Conservation (phyloP, 2,329 filamentous ascomycete species). For the Aspergillus ochraceus region DNA sequence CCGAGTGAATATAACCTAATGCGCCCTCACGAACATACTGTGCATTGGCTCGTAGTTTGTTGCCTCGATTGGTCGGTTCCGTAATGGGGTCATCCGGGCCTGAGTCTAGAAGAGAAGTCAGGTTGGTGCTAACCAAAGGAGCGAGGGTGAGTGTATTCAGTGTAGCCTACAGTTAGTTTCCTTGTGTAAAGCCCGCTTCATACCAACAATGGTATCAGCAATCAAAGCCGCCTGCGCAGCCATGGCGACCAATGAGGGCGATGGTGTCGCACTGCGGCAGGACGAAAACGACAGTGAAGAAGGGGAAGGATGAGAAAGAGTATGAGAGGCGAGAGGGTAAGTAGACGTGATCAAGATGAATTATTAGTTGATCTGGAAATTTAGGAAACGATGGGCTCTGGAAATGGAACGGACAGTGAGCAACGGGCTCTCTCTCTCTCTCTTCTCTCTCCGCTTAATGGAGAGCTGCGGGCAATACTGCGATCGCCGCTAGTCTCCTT, state of each 20-base stretch:
- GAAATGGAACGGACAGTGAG: neutral
- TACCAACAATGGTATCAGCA: slow-evolving; percentile 55
- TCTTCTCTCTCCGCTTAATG: slow-evolving; percentile 20
- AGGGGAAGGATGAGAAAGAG: neutral
- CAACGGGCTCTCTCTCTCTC: neutral
- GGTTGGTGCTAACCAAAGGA: slow-evolving; percentile 3
- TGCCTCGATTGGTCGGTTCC: slow-evolving; percentile 58
- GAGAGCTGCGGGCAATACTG: slow-evolving; percentile 19
- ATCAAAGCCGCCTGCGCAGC: slow-evolving; percentile 47
- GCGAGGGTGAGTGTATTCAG: neutral
- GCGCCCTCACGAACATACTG: slow-evolving; percentile 57
- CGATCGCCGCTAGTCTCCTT: slow-evolving; percentile 24
- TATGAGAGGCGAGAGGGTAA: neutral
- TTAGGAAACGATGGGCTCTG: neutral
- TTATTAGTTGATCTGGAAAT: neutral
- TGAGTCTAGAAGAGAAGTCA: slow-evolving; percentile 30
- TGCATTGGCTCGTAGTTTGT: slow-evolving; percentile 61
- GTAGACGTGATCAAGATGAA: neutral
- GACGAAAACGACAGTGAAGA: neutral
- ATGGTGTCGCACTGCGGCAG: slow-evolving; percentile 3
- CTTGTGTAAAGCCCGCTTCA: slow-evolving; percentile 54
- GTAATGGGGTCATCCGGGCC: slow-evolving; percentile 55
- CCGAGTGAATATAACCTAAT: slow-evolving; percentile 52
- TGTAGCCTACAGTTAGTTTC: slow-evolving; percentile 44
- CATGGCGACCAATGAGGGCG: slow-evolving; percentile 31